phyloP scores from a whole-genome alignment of 345 rosid genomes.

The Pugionium dolabratum region DNA sequence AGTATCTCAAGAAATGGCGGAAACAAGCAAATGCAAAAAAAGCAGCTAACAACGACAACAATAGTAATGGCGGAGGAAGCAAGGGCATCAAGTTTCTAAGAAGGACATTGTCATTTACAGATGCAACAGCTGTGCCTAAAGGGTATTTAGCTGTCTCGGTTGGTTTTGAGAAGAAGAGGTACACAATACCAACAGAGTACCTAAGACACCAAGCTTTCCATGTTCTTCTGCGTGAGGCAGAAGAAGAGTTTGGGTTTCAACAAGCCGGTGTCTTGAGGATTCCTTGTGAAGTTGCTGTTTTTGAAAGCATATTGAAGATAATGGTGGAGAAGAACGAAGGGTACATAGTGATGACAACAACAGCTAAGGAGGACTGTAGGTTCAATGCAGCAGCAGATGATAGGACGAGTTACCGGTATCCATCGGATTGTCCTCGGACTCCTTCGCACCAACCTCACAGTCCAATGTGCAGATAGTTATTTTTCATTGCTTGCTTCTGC shows the following conservation, averaged over 20 bases:
- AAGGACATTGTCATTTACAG: slow-evolving; percentile 69
- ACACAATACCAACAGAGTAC: slow-evolving; percentile 59
- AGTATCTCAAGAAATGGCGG: slow-evolving; percentile 85
- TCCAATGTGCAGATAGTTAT: slow-evolving; percentile 60
- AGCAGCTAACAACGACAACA: slow-evolving; percentile 23
- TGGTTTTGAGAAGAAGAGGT: slow-evolving; percentile 65
- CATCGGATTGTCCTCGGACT: slow-evolving; percentile 49
- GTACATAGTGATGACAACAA: slow-evolving; percentile 26
- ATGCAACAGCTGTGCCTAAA: slow-evolving; percentile 50
- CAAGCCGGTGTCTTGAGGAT: slow-evolving; percentile 67
- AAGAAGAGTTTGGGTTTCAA: slow-evolving; percentile 82
- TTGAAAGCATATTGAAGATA: slow-evolving; percentile 52
- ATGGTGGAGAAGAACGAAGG: slow-evolving; percentile 52
- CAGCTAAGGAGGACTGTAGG: slow-evolving; percentile 42
- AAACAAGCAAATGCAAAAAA: slow-evolving; percentile 61
- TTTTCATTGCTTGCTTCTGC: slow-evolving; percentile 23
- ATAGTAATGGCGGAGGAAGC: slow-evolving; percentile 29
- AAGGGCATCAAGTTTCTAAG: slow-evolving; percentile 72
- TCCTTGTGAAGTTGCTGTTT: slow-evolving; percentile 58
- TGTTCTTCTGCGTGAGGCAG: slow-evolving; percentile 58
- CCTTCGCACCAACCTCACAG: slow-evolving; percentile 60
- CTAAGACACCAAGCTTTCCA: slow-evolving; percentile 63
- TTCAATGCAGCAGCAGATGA: slow-evolving; percentile 36
- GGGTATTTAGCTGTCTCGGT: slow-evolving; percentile 67
- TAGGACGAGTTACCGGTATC: slow-evolving; percentile 32